Conservation (phyloP, 768 basidiomycete species). For the Auriscalpium vulgare region DNA sequence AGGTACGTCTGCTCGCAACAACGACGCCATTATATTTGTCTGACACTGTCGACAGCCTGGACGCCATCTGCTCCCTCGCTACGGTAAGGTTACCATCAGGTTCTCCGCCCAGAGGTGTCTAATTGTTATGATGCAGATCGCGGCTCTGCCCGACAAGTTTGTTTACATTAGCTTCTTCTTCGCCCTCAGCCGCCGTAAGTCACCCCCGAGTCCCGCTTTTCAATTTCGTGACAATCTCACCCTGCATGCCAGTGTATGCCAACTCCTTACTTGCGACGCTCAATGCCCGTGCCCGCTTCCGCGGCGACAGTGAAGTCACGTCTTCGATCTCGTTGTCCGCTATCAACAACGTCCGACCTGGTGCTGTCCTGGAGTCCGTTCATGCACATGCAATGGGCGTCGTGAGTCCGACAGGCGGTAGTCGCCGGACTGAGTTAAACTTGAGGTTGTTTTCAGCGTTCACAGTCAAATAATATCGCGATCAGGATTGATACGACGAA, state of each 20-base stretch:
- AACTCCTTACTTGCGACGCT: constrained; percentile 49
- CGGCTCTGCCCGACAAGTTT: constrained; percentile 39
- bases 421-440: no score
- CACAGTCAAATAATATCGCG: constrained; percentile 33
- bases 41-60: constrained; percentile 18
- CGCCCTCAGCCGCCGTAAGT: constrained; percentile 42
- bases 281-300: constrained; percentile 30
- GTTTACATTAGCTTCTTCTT: constrained; percentile 56
- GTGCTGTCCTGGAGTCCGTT: no score
- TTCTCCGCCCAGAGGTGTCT: background rate
- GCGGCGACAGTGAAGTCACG: background rate
- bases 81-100: constrained; percentile 25
- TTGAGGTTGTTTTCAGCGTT: no score
- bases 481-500: constrained; percentile 60
- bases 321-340: constrained; percentile 1
- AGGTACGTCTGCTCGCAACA: constrained; percentile 12
- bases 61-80: constrained; percentile 35
- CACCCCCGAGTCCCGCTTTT: no score
- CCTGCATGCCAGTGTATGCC: constrained; percentile 36
- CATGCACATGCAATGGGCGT: no score
- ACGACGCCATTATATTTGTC: background rate
- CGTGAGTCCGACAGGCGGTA: no score
- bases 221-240: background rate
- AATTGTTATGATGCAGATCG: constrained; percentile 26
- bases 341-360: no score